These are phyloP conservation scores for Auricularia heimuer DNA, from an alignment of 768 basidiomycete species.

Conservation along the genomic window DNA sequence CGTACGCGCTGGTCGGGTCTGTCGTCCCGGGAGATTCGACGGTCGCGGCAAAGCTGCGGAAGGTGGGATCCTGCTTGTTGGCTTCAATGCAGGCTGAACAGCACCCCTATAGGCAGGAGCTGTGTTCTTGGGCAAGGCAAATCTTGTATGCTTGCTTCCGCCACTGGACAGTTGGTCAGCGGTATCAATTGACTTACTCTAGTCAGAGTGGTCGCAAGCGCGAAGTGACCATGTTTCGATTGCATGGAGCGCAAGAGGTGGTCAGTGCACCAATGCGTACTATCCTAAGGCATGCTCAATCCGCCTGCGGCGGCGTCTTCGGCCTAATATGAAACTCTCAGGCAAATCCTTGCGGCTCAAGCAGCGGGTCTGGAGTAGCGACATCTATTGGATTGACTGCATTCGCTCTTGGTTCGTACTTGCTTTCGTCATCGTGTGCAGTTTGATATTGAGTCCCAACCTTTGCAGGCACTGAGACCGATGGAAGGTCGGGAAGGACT, in stretches of 20 bases:
- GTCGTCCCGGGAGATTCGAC: constrained; percentile 26
- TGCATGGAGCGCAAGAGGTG: constrained; percentile 50
- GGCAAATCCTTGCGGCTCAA: constrained; percentile 48
- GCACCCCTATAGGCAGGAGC: background rate
- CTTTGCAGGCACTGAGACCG: constrained; percentile 32
- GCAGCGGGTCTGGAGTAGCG: constrained; percentile 48
- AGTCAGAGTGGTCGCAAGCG: constrained; percentile 20
- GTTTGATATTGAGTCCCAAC: too few relatives aligned
- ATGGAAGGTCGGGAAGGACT: constrained; percentile 14
- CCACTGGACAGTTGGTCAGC: background rate
- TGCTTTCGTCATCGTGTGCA: too few relatives aligned
- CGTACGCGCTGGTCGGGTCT: constrained; percentile 26
- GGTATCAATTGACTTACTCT: constrained; percentile 40
- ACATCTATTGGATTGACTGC: constrained; percentile 40
- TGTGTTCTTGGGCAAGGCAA: constrained; percentile 37
- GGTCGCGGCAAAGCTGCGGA: constrained; percentile 22
- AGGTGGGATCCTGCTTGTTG: background rate
- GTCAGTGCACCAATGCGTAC: constrained; percentile 42
- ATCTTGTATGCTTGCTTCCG: constrained; percentile 19
- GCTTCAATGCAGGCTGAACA: background rate
- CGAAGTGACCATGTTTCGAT: constrained; percentile 24
- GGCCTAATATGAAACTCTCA: background rate
- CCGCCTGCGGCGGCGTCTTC: too few relatives aligned
- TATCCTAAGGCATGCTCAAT: constrained; percentile 24
- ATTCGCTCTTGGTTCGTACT: constrained; percentile 20